Evolutionary conservation across 2,329 filamentous ascomycete species (phyloP).

Genomic region (Davidsoniella virescens): DNA sequence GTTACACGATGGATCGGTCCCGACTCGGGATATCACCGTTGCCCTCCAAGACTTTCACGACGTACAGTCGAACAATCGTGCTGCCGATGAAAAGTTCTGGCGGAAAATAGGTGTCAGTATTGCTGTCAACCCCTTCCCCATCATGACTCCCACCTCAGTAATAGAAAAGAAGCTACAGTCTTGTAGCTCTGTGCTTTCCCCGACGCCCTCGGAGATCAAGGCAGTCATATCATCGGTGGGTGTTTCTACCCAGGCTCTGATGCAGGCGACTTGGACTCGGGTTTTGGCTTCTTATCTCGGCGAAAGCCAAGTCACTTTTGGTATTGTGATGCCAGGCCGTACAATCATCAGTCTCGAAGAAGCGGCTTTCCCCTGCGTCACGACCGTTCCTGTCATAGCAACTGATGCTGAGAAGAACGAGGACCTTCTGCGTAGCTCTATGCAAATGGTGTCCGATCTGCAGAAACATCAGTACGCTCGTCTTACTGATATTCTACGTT

Average conservation of each 20-base stretch:
- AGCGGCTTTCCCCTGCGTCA: conserved; percentile 61
- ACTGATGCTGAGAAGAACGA: conserved; percentile 28
- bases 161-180: conserved; percentile 16
- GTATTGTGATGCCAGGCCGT: conserved; percentile 63
- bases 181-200: conserved; percentile 12
- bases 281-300: conserved; percentile 63
- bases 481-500: conserved; percentile 54
- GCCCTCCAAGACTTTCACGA: not conserved
- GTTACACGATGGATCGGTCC: conserved; percentile 16
- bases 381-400: conserved; percentile 56
- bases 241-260: conserved; percentile 59
- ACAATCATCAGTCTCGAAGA: conserved; percentile 41
- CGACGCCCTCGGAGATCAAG: conserved; percentile 28
- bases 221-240: conserved; percentile 36
- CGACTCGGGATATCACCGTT: not conserved
- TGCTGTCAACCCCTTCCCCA: conserved; percentile 56
- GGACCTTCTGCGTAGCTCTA: conserved; percentile 44
- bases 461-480: conserved; percentile 57
- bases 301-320: conserved; percentile 59
- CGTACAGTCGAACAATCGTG: not conserved
- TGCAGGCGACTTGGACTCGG: conserved; percentile 64
- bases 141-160: conserved; percentile 47
- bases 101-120: conserved; percentile 32
- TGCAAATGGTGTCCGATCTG: conserved; percentile 46
- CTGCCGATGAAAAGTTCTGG: conserved; percentile 45